Conservation (phyloP, 495 filamentous ascomycete species). For the Polyplosphaeria fusca region DNA sequence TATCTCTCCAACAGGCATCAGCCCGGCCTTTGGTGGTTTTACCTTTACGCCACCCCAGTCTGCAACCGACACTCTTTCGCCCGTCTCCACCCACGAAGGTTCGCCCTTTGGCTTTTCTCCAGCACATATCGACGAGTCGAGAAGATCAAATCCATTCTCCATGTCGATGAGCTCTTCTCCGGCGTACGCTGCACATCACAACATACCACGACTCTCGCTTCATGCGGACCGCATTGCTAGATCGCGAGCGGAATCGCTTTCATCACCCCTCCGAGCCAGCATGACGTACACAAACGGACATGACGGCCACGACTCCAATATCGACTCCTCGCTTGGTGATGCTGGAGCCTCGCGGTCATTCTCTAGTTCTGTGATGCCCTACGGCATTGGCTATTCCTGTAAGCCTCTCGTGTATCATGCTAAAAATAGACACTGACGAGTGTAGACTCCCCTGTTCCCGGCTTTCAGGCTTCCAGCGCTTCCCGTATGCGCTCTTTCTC, state of each 20-base stretch:
- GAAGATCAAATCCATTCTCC: conserved; percentile 37
- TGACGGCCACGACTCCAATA: conserved; percentile 20
- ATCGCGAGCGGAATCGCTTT: conserved; percentile 35
- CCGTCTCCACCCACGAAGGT: conserved; percentile 34
- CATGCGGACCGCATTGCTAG: conserved; percentile 38
- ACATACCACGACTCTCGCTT: conserved; percentile 38
- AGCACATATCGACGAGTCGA: conserved; percentile 23
- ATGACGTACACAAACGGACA: conserved; percentile 39
- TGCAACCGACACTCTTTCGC: conserved; percentile 41
- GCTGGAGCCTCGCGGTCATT: conserved; percentile 19
- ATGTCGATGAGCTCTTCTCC: conserved; percentile 28
- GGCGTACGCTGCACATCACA: conserved; percentile 31
- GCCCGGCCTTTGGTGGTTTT: conserved; percentile 59
- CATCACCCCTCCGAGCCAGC: conserved; percentile 41
- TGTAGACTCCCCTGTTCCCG: conserved; percentile 36
- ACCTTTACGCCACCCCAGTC: conserved; percentile 53
- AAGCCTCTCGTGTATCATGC: conserved; percentile 11
- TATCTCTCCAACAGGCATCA: conserved; percentile 60
- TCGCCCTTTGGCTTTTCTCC: conserved; percentile 36
- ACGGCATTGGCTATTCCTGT: conserved; percentile 44
- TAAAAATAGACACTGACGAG: conserved; percentile 9
- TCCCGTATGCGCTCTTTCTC: conserved; percentile 39
- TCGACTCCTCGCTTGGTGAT: conserved; percentile 25
- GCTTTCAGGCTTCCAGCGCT: conserved; percentile 35
- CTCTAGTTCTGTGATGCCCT: conserved; percentile 33